A percentile compares a stretch with the other conserved stretches of the same genome.
Evolutionary conservation across 73 alveolate species (phyloP).

Genomic region (Effrenium voratum): DNA sequence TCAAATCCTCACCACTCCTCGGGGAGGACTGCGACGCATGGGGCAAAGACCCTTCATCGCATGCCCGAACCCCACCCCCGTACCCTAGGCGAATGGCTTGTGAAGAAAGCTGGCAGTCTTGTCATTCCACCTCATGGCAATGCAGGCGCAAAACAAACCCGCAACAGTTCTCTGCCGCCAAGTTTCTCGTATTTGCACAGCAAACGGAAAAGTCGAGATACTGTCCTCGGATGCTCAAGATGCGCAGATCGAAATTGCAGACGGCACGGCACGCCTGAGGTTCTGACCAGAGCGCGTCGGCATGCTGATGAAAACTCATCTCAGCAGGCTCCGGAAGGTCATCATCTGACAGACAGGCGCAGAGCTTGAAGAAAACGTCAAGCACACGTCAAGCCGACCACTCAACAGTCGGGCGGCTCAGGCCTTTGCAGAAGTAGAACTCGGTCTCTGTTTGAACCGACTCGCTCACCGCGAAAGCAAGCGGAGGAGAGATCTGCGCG

Average conservation of each 20-base stretch:
- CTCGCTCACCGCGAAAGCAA: conserved; percentile 52
- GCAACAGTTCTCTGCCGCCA: background rate
- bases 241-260: background rate
- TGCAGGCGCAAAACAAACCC: background rate
- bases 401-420: background rate
- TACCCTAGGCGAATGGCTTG: too few species aligned
- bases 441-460: conserved; percentile 72
- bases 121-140: conserved; percentile 38
- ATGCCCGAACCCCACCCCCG: too few species aligned
- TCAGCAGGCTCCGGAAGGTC: conserved; percentile 26
- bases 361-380: background rate
- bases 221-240: conserved; percentile 15
- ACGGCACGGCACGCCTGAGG: background rate
- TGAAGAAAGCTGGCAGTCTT: conserved; percentile 72
- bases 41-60: too few species aligned
- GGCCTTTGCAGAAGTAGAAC: conserved; percentile 74
- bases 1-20: conserved; percentile 10
- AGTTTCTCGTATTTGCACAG: conserved; percentile 61
- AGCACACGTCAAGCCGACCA: background rate
- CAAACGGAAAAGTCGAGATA: conserved; percentile 46
- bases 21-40: too few species aligned
- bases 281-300: conserved; percentile 14
- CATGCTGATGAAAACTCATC: conserved; percentile 26
- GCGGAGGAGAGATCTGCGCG: conserved; percentile 45
- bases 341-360: conserved; percentile 4